Evolutionary conservation across 163 green algal species (phyloP).

Genomic region (Chlamydomonas reinhardtii): DNA sequence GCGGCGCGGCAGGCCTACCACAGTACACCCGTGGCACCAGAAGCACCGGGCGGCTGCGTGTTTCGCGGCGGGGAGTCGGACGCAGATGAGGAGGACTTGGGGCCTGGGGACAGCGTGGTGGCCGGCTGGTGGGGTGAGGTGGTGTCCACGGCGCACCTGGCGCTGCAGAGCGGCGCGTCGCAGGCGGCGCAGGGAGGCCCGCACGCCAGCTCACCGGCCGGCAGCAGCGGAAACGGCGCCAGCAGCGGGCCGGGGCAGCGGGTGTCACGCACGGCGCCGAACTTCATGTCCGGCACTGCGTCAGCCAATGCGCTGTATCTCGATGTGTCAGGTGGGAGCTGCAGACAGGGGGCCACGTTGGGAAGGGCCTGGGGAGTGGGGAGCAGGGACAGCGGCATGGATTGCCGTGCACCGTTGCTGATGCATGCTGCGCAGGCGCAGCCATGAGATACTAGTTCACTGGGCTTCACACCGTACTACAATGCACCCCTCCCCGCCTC

Average conservation of each 20-base stretch:
- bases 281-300: not conserved
- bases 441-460: not conserved
- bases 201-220: not conserved
- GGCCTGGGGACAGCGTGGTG: too few relatives aligned
- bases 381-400: not conserved
- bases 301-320: not conserved
- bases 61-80: not conserved
- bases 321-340: conserved; percentile 22
- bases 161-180: too few relatives aligned
- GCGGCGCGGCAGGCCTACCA: too few relatives aligned
- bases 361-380: not conserved
- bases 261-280: not conserved
- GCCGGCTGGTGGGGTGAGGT: too few relatives aligned
- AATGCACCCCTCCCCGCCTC: too few relatives aligned
- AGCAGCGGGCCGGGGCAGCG: too few relatives aligned
- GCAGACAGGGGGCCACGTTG: not conserved
- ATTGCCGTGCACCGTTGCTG: not conserved
- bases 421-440: not conserved
- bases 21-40: not conserved
- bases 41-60: too few relatives aligned
- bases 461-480: too few relatives aligned
- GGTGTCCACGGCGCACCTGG: too few relatives aligned
- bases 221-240: not conserved
- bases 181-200: too few relatives aligned
- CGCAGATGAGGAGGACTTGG: not conserved